These are phyloP conservation scores for Dothiorella sarmentorum DNA, from an alignment of 2,329 filamentous ascomycete genomes.

Conservation along the genomic window DNA sequence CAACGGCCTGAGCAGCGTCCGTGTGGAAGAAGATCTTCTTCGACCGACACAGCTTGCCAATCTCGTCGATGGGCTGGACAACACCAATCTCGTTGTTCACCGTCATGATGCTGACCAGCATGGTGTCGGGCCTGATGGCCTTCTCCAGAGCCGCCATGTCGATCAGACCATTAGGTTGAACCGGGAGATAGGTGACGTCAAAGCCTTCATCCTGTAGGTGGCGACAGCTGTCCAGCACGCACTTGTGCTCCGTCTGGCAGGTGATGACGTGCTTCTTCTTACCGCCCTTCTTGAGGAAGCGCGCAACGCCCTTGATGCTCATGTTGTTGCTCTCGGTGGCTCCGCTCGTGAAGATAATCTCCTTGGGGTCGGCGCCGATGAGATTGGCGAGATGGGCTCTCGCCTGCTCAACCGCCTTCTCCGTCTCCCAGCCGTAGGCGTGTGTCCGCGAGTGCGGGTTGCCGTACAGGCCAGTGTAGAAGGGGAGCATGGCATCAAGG, in stretches of 20 bases:
- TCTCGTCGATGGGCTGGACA: constrained; percentile 92
- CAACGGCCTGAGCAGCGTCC: constrained; percentile 94
- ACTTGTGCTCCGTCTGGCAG: constrained; percentile 97
- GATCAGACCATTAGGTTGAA: constrained; percentile 81
- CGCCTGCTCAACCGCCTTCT: constrained; percentile 87
- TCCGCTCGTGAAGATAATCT: constrained; percentile 98
- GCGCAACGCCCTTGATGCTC: constrained; percentile 96
- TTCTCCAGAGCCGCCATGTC: constrained; percentile 79
- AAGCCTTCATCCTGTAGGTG: constrained; percentile 97
- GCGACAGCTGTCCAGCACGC: constrained; percentile 92
- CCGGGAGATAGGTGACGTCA: constrained; percentile 93
- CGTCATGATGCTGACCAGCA: constrained; percentile 93
- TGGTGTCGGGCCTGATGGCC: constrained; percentile 86
- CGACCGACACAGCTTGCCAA: constrained; percentile 83
- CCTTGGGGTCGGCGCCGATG: constrained; percentile 92
- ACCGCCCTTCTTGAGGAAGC: constrained; percentile 86
- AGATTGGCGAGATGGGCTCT: constrained; percentile 77
- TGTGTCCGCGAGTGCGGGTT: constrained; percentile 97
- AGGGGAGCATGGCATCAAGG: constrained; percentile 94
- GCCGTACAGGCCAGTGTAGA: constrained; percentile 86
- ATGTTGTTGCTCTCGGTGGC: constrained; percentile 99
- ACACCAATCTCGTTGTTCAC: constrained; percentile 99
- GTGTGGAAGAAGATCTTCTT: constrained; percentile 99
- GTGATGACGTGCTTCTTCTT: constrained; percentile 99
- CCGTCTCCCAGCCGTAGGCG: constrained; percentile 97